Percentiles rank a stretch among this genome's conserved stretches.
Conservation (phyloP, 805 yeast species). For the Schizosaccharomyces osmophilus region DNA sequence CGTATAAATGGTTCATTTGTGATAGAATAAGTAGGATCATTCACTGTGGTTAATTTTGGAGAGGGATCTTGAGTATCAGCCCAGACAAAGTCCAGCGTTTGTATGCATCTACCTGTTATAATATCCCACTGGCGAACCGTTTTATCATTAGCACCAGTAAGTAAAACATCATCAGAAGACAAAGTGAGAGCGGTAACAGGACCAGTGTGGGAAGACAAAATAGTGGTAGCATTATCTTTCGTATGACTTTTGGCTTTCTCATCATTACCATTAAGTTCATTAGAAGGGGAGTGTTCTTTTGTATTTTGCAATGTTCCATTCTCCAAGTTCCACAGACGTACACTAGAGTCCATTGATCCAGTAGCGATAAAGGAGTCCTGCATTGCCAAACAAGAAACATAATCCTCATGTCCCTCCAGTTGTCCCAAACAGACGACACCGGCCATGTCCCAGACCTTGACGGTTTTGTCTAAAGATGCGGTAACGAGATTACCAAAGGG, state of each 20-base stretch:
- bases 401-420: conserved; percentile 35
- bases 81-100: conserved; percentile 46
- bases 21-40: neutral
- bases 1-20: conserved; percentile 23
- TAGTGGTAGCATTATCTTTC: conserved; percentile 18
- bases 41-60: neutral
- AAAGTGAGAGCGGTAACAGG: conserved; percentile 39
- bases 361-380: conserved; percentile 24
- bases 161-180: conserved; percentile 23
- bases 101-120: conserved; percentile 37
- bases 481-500: conserved; percentile 60
- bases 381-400: conserved; percentile 36
- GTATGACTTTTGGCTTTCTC: conserved; percentile 9
- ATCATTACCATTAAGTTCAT: neutral
- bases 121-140: conserved; percentile 61
- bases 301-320: conserved; percentile 6
- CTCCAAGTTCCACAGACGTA: conserved; percentile 35
- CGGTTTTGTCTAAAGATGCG: conserved; percentile 41
- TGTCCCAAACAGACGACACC: conserved; percentile 25
- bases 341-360: conserved; percentile 40
- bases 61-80: conserved; percentile 18
- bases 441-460: conserved; percentile 64
- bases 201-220: conserved; percentile 41
- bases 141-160: conserved; percentile 46
- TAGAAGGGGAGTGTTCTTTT: neutral